Base-by-base conservation (phyloP, 805 yeast genomes). In the Candida tibetensis region DNA sequence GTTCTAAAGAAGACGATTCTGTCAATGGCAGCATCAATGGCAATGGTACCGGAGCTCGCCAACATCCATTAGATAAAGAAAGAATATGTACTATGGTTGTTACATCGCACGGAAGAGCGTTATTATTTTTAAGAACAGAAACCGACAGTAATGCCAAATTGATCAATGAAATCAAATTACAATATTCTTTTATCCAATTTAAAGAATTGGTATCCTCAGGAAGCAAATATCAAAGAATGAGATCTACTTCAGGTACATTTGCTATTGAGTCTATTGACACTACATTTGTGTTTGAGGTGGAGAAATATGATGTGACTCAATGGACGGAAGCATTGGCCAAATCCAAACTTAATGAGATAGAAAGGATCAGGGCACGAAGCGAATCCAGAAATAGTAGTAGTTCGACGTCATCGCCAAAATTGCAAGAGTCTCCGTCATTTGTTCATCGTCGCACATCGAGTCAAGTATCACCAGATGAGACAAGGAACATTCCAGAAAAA, bases 41-140 rank as follows among this genome's bases (percentile, higher is more conserved):
- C n/a, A 9, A 15, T 8, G 18, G 14, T 2, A 15, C 26, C 4
- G 28, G 27, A 2, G 19, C 17, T 3, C 30, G 40, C 12, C 36
- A 36, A 12, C 49, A 30, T 37, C 57, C 39, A 47, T 33, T 45
- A 27, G 75, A 69, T 5, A 70, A 63, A 31, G 64, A 64, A 36
- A 57, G 67, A 39, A 65, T 69, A 7, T 72, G 85, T 45, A 71
- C 81, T 1, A 48, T 82, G 41, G 46, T 83, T 10, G 62, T 82
- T 0, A 84, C 90, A 2, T 68, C 78, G 1, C 72, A 72, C 52
- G 91, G 89, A 1, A 65, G 90, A 33, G 78, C 76, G 1, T 57
- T 85, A 41, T 52, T 83, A 1, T 77, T 84, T 43, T 59, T 63
- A 47, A 59, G 72, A 22, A 64, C 59, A 29, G 73, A 64, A 39